Base-by-base conservation (phyloP, 768 basidiomycete species). In the Sporobolomyces phaffii region DNA sequence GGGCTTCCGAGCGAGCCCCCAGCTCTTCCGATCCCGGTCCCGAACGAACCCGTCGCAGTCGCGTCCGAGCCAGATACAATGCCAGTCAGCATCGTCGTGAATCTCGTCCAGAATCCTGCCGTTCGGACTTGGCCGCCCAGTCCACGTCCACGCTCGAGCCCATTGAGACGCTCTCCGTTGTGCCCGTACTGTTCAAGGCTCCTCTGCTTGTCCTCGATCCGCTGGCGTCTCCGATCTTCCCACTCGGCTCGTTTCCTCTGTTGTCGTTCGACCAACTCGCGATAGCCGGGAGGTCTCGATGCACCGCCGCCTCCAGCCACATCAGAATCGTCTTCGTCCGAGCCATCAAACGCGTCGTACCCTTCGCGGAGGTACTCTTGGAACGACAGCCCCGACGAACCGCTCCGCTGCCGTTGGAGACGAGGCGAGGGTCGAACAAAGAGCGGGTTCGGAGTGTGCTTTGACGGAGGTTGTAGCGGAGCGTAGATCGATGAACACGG, bases 401-500 rank as follows among this genome's bases (percentile, higher is more conserved):
- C 50, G 14, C 65, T 49, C 20, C 26, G 22, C 22, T 51, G 59
- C 8, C 47, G 54, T 11, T 36, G 29, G 11, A 44, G n/a, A 1
- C 41, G 41, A 22, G 34, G 43, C 5, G 43, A 9, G 11, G 65
- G 61, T 34, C 66, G 57, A 48, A 63, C 67, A 33, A 33, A 60
- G 28, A 64, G 38, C 17, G 67, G 67, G 26, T 63, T 63, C 9
- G 67, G 67, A 31, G 49, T 43, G 47, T 44, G 33, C n/a, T 29
- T 38, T 1, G 62, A 60, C 4, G 67, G 58, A 7, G 62, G 62
- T 26, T 63, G 62, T 7, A 69, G 58, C 0, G 67, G 67, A 1
- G 67, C 67, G 40, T 69, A 69, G 45, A 69, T 54, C 18, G 67
- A 69, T 9, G 67, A 69, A 47, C 67, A 63, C 8, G 67, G 67